These are phyloP conservation scores for Diaporthe humulicola DNA, from an alignment of 2,329 filamentous ascomycete species.

Conservation along the genomic window DNA sequence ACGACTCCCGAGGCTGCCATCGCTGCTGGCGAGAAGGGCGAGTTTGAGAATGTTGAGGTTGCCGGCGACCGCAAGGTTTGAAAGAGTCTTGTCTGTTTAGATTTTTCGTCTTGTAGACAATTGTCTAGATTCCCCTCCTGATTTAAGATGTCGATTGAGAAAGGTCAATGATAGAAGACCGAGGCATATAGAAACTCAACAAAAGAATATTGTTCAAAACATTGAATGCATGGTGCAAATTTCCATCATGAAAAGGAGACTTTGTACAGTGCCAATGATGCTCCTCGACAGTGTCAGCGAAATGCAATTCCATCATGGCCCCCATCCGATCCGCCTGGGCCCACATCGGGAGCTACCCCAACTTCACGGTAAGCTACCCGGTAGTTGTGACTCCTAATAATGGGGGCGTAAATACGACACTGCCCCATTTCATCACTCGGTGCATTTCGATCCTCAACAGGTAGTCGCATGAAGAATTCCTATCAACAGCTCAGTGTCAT, in stretches of 20 bases:
- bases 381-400: not conserved
- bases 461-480: not conserved
- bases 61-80: conserved; percentile 19
- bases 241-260: not conserved
- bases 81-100: not conserved
- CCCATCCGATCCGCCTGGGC: not conserved
- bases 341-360: conserved; percentile 18
- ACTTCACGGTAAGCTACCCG: not conserved
- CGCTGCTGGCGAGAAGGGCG: conserved; percentile 14
- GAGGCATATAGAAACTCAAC: not conserved
- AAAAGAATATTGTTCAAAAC: not conserved
- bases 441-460: not conserved
- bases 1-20: conserved; percentile 38
- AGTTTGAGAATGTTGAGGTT: conserved; percentile 25
- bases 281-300: not conserved
- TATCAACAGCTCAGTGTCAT: not conserved
- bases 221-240: not conserved
- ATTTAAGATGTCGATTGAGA: not conserved
- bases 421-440: not conserved
- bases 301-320: not conserved
- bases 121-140: not conserved
- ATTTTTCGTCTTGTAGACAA: not conserved
- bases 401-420: not conserved
- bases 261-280: not conserved
- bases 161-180: not conserved